Conservation (phyloP, 768 basidiomycete genomes). For the Phaeotremella skinneri region DNA sequence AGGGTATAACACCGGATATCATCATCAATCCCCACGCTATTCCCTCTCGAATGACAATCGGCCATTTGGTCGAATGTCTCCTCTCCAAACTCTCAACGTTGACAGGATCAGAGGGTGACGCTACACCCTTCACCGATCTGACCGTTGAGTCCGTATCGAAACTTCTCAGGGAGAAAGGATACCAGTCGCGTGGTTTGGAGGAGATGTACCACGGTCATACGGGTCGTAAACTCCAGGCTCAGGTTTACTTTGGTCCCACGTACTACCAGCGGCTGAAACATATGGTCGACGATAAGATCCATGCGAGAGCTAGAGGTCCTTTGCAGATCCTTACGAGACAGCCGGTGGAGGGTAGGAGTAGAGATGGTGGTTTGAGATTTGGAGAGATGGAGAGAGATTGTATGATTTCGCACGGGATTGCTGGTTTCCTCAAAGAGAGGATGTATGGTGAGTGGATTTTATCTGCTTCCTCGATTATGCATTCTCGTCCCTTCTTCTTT, state of each 20-base stretch:
- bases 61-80: conserved; percentile 97
- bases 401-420: conserved; percentile 99
- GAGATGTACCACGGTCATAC: conserved; percentile 99
- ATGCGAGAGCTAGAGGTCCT: conserved; percentile 93
- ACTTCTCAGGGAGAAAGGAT: conserved; percentile 81
- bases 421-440: conserved; percentile 95
- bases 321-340: conserved; percentile 97
- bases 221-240: conserved; percentile 95
- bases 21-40: conserved; percentile 99
- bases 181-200: conserved; percentile 94
- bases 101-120: conserved; percentile 95
- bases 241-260: conserved; percentile 96
- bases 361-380: conserved; percentile 98
- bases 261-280: conserved; percentile 99
- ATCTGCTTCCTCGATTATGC: conserved; percentile 1
- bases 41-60: conserved; percentile 99
- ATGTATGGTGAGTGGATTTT: conserved; percentile 55
- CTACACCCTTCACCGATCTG: conserved; percentile 96
- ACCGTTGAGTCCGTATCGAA: conserved; percentile 98
- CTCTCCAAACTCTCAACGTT: conserved; percentile 94
- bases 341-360: conserved; percentile 96
- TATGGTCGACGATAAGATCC: conserved; percentile 99
- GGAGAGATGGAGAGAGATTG: conserved; percentile 99
- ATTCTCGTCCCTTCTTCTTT: conserved; percentile 53
- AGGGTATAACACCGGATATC: conserved; percentile 94